These are phyloP conservation scores for Stachybotrys chartarum DNA, from an alignment of 2,329 filamentous ascomycete species.

Conservation along the genomic window DNA sequence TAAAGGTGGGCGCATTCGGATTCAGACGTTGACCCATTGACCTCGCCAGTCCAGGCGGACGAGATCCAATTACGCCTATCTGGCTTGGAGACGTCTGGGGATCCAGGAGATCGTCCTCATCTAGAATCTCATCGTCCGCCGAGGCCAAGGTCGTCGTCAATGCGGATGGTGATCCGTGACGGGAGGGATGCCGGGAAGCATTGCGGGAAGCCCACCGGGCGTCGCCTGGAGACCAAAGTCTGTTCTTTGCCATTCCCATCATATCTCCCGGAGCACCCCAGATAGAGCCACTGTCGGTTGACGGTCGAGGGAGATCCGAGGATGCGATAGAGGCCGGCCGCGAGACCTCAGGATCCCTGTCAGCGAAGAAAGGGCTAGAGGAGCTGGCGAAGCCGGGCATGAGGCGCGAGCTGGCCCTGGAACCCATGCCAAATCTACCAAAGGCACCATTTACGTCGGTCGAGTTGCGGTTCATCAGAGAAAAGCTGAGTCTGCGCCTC, in stretches of 20 bases:
- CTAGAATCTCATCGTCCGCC: constrained; percentile 57
- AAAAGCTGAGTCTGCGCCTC: constrained; percentile 52
- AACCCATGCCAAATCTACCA: constrained; percentile 19
- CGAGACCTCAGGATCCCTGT: constrained; percentile 52
- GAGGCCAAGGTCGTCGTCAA: constrained; percentile 55
- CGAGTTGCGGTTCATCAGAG: constrained; percentile 53
- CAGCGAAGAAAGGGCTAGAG: constrained; percentile 40
- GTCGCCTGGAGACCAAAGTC: constrained; percentile 59
- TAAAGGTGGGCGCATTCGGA: constrained; percentile 84
- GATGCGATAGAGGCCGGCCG: constrained; percentile 64
- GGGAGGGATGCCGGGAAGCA: constrained; percentile 72
- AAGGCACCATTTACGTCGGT: constrained; percentile 32
- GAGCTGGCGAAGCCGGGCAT: constrained; percentile 45
- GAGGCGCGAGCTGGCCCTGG: constrained; percentile 29
- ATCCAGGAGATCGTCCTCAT: constrained; percentile 47
- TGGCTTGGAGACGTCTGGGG: constrained; percentile 47
- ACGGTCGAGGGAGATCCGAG: constrained; percentile 66
- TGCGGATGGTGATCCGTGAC: constrained; percentile 66
- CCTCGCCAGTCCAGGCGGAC: constrained; percentile 42
- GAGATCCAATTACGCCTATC: constrained; percentile 72
- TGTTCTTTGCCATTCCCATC: constrained; percentile 41
- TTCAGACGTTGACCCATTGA: constrained; percentile 62
- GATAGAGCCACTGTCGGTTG: constrained; percentile 70
- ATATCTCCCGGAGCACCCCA: constrained; percentile 52
- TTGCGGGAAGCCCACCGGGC: constrained; percentile 51